Evolutionary conservation across 1,284 basidiomycete genomes (phyloP), one percentile per base, ranked within the genome.

Genomic region (Vanrija pseudolonga): DNA sequence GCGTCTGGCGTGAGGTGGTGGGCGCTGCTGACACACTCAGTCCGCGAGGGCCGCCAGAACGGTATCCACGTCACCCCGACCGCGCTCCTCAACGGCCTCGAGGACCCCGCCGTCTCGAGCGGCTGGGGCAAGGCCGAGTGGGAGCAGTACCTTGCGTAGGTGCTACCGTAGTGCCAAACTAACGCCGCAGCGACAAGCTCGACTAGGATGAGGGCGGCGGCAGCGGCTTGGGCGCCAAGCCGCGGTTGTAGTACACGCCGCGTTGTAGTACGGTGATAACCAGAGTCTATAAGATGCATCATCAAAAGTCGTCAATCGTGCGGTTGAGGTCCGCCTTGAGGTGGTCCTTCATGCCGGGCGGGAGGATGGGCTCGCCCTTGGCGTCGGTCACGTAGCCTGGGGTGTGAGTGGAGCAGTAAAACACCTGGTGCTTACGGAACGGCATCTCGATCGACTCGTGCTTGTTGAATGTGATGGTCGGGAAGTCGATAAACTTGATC

Each of bases 381-480:
- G 63, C 65, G 42, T 74, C 69, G 46, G 62, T 63, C 24, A 81
- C 74, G 59, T 82, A 82, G n/a, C 78, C 77, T 78, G 50, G 19
- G 23, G 28, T 28, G 17, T n/a, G 26, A 17, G 23, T 12, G 6
- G 40, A 42, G 20, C 8, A 23, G 1, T 15, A 81, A n/a, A n/a
- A n/a, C n/a, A n/a, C n/a, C n/a, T n/a, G n/a, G n/a, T n/a, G n/a
- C 88, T 65, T 61, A 90, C 91, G 79, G 79, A 94, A 95, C 0
- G 91, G 91, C 91, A 95, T 95, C 76, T 96, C 90, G 9, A 96
- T 90, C 46, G 87, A 88, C 74, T 96, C 93, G 67, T 82, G 80
- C 32, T 79, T 71, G 68, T 88, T 89, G 79, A 96, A 96, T 15
- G 66, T 77, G 66, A 97, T 94, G 0, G 89, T 94, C 0, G 93